A percentile compares a stretch with the other conserved stretches of the same genome.
phyloP scores from a whole-genome alignment of 495 filamentous ascomycete species.

The Neurospora sp. region DNA sequence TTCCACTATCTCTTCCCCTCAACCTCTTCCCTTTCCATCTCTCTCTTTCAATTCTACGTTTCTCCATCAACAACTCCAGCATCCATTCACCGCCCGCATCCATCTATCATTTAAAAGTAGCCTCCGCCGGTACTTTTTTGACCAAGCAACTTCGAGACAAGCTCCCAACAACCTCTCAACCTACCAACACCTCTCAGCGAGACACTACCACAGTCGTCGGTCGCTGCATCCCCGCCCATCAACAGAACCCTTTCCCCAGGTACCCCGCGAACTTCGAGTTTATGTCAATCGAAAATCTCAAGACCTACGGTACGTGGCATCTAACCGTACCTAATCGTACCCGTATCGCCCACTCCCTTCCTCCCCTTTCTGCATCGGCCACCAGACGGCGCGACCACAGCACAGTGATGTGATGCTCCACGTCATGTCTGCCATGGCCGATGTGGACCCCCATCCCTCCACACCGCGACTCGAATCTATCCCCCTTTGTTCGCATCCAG shows the following conservation, averaged over 20 bases:
- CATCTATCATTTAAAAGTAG: slow-evolving; percentile 5
- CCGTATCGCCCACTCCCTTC: background rate
- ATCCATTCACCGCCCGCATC: slow-evolving; percentile 10
- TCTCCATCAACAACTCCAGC: slow-evolving; percentile 18
- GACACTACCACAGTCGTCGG: slow-evolving; percentile 32
- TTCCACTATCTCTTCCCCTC: slow-evolving; percentile 18
- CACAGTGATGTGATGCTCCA: background rate
- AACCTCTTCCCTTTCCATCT: slow-evolving; percentile 9
- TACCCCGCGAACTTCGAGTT: slow-evolving; percentile 56
- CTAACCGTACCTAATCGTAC: slow-evolving; percentile 20
- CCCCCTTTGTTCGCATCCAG: background rate
- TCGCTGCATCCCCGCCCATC: slow-evolving; percentile 30
- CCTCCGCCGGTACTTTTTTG: background rate
- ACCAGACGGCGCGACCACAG: background rate
- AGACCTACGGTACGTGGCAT: slow-evolving; percentile 81
- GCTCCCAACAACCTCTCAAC: slow-evolving; percentile 6
- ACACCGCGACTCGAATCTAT: background rate
- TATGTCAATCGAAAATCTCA: slow-evolving; percentile 99
- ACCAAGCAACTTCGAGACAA: background rate
- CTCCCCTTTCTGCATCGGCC: background rate
- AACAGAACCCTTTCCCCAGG: slow-evolving; percentile 34
- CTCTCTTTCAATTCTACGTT: slow-evolving; percentile 11
- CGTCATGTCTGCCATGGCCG: background rate
- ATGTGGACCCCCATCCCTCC: background rate
- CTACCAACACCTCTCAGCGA: slow-evolving; percentile 13